Base-by-base conservation (phyloP, 106 monocot species). In the Dioscorea dumetorum region DNA sequence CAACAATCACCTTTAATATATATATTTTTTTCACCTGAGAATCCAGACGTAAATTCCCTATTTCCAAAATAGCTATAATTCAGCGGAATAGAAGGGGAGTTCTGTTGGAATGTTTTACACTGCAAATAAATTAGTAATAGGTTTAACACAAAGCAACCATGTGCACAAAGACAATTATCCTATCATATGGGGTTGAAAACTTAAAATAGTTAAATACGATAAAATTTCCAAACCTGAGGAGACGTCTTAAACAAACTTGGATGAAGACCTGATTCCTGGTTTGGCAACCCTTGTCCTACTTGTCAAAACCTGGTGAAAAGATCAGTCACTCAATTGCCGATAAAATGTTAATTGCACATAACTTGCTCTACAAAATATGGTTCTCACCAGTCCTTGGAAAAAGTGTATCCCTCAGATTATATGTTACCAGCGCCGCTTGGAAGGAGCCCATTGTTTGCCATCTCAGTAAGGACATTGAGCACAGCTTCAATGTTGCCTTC, bases 401-500 rank as follows among this genome's bases (percentile, higher is more conserved):
- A 41, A 41, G 6, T 41, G 41, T 3, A 41, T 2, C 41, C 41
- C 41, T 41, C 2, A 41, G 41, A 41, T 41, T 41, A 10, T 41
- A 41, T 41, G 41, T 41, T 41, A 41, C 41, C 41, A 50, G 66
- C 62, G 64, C 76, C 66, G 52, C 69, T 84, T 69, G 90, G 84
- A 73, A 90, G 79, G 67, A 87, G 78, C 20, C 91, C 91, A 80
- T 91, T 81, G 31, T 76, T 82, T 62, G 77, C 85, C 85, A 95
- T 81, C 60, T 75, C 70, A 67, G 48, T 67, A n/a, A 95, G 79
- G 35, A 79, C 75, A 80, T 83, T 74, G 31, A 91, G 28, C 23
- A 95, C 70, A 61, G 76, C 77, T 23, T 85, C 91, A 67, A 88
- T 84, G 64, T 88, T 90, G 56, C 91, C 88, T 60, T 88, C 88